phyloP scores from a whole-genome alignment of 2,329 filamentous ascomycete species.

The Colletotrichum liaoningense region DNA sequence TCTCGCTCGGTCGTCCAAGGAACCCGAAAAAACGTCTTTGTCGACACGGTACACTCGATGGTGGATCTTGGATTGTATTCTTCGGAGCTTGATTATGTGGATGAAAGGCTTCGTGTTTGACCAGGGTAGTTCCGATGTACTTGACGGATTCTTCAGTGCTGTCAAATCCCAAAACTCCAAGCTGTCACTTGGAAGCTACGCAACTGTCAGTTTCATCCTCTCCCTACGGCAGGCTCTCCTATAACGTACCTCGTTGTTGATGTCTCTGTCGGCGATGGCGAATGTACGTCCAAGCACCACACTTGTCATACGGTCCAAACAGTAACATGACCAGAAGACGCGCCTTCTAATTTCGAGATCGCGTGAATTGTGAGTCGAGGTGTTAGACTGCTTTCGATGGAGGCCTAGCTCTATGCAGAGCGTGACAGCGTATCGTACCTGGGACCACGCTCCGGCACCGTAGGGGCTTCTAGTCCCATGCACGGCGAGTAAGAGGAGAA shows the following conservation, averaged over 20 bases:
- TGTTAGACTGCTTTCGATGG: slow-evolving; percentile 38
- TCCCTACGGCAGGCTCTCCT: no score
- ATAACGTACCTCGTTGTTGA: slow-evolving; percentile 42
- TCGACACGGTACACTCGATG: slow-evolving; percentile 39
- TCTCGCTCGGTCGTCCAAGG: slow-evolving; percentile 4
- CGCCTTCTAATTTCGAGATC: slow-evolving; percentile 44
- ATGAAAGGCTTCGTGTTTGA: slow-evolving; percentile 42
- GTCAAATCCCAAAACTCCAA: slow-evolving; percentile 39
- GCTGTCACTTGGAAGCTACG: slow-evolving; percentile 39
- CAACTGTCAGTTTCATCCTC: neutral
- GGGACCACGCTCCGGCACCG: slow-evolving; percentile 49
- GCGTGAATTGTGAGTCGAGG: slow-evolving; percentile 3
- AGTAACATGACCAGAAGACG: slow-evolving; percentile 49
- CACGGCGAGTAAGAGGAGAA: slow-evolving; percentile 46
- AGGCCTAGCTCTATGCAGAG: slow-evolving; percentile 47
- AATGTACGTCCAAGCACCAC: slow-evolving; percentile 48
- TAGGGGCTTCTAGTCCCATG: slow-evolving; percentile 47
- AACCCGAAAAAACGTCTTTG: slow-evolving; percentile 34
- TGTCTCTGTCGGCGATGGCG: slow-evolving; percentile 47
- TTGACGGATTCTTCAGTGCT: slow-evolving; percentile 6
- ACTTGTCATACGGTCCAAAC: slow-evolving; percentile 47
- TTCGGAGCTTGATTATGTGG: slow-evolving; percentile 41
- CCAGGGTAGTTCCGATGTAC: slow-evolving; percentile 15
- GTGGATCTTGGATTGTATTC: slow-evolving; percentile 40
- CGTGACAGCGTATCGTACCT: slow-evolving; percentile 45